phyloP scores from a whole-genome alignment of 176 grass and related monocot genomes.

The Bromus sterilis region DNA sequence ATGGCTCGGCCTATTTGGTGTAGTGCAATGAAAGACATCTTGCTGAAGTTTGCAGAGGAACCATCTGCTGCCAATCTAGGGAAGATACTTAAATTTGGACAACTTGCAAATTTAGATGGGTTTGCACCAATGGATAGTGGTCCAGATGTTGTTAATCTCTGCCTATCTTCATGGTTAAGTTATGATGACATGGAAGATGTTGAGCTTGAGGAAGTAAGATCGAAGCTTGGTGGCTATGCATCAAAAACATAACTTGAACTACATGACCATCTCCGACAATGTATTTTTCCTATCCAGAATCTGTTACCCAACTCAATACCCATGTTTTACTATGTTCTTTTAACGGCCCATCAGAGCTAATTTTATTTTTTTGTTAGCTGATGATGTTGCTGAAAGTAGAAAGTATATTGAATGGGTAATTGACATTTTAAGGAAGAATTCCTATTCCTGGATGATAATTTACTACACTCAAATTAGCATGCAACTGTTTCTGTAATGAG shows the following conservation, averaged over 20 bases:
- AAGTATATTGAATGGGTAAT: not conserved
- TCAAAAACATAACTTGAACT: conserved; percentile 22
- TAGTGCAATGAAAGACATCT: conserved; percentile 67
- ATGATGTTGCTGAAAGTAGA: conserved; percentile 9
- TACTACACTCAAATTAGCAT: not conserved
- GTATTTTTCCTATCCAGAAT: conserved; percentile 15
- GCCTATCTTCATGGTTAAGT: conserved; percentile 66
- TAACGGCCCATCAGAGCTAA: not conserved
- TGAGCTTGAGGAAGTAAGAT: conserved; percentile 59
- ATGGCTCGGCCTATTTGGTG: conserved; percentile 69
- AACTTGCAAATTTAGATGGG: conserved; percentile 10
- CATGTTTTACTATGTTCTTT: not conserved
- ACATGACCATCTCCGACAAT: conserved; percentile 13
- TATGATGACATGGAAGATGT: conserved; percentile 48
- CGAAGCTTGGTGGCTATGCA: conserved; percentile 36
- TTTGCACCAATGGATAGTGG: conserved; percentile 18
- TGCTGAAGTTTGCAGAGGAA: conserved; percentile 56
- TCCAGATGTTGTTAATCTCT: conserved; percentile 52
- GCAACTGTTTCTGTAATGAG: not conserved
- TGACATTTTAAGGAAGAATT: not conserved
- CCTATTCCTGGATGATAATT: not conserved
- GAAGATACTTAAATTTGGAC: conserved; percentile 64
- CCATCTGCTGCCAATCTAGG: conserved; percentile 56
- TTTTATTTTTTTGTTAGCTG: not conserved
- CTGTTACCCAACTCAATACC: conserved; percentile 1